These are phyloP conservation scores for Closterium sp. DNA, from an alignment of 139 green algal genomes.

Conservation along the genomic window DNA sequence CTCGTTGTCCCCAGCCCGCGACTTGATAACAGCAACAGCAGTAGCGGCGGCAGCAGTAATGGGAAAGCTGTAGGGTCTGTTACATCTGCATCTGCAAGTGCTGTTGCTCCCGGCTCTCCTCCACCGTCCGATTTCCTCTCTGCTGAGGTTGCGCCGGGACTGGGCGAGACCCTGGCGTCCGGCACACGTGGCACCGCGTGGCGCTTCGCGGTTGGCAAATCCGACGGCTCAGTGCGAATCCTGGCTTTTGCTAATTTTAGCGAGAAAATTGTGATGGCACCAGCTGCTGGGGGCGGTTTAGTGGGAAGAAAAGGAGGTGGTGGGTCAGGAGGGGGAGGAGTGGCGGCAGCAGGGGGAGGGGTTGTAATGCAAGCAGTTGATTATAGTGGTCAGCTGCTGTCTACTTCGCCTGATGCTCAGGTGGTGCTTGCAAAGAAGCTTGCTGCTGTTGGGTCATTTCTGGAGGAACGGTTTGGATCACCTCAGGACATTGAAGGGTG, in stretches of 20 bases:
- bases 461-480: slow-evolving; percentile 71
- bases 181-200: slow-evolving; percentile 84
- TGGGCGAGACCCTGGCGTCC: slow-evolving; percentile 91
- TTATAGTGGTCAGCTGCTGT: slow-evolving; percentile 77
- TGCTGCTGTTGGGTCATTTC: slow-evolving; percentile 57
- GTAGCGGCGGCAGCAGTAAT: neutral
- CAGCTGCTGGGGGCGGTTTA: neutral
- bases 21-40: neutral
- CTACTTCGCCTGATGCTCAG: slow-evolving; percentile 48
- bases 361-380: slow-evolving; percentile 63
- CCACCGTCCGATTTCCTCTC: slow-evolving; percentile 48
- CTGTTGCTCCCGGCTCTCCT: neutral
- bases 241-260: slow-evolving; percentile 93
- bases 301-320: neutral
- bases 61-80: neutral
- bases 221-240: slow-evolving; percentile 60
- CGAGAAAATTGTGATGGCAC: slow-evolving; percentile 56
- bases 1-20: neutral
- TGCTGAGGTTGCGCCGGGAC: slow-evolving; percentile 68
- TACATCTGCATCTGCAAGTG: neutral
- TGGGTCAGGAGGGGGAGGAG: neutral
- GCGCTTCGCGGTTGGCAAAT: slow-evolving; percentile 78
- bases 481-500: slow-evolving; percentile 93
- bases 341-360: slow-evolving; percentile 18
- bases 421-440: slow-evolving; percentile 60